phyloP scores from a whole-genome alignment of 768 basidiomycete species.

The Paxillus ammoniavirescens region DNA sequence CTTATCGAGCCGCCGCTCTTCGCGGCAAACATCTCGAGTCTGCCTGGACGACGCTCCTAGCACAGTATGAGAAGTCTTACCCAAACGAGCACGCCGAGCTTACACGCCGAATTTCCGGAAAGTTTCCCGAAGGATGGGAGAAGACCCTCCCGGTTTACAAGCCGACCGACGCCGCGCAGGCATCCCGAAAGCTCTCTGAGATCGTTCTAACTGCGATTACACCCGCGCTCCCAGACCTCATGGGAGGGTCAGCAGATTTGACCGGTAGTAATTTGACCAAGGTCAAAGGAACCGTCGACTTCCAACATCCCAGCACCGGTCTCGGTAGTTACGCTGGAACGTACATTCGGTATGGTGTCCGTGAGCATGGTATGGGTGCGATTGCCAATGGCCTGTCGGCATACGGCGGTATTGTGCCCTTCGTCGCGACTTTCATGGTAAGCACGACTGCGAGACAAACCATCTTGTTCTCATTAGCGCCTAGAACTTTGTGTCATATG shows the following conservation, averaged over 20 bases:
- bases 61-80: slow-evolving; percentile 71
- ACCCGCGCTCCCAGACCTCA: slow-evolving; percentile 75
- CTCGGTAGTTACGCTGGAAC: slow-evolving; percentile 83
- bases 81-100: slow-evolving; percentile 86
- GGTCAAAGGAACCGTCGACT: slow-evolving; percentile 81
- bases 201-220: slow-evolving; percentile 78
- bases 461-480: slow-evolving; percentile 6
- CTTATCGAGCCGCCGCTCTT: slow-evolving; percentile 64
- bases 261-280: slow-evolving; percentile 92
- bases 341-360: slow-evolving; percentile 95
- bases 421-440: slow-evolving; percentile 89
- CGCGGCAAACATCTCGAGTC: slow-evolving; percentile 73
- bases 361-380: slow-evolving; percentile 96
- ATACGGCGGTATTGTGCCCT: slow-evolving; percentile 90
- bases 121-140: slow-evolving; percentile 87
- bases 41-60: slow-evolving; percentile 71
- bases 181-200: slow-evolving; percentile 91
- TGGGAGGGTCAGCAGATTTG: slow-evolving; percentile 89
- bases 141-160: slow-evolving; percentile 82
- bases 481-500: slow-evolving; percentile 92
- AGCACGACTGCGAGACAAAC: slow-evolving; percentile 17
- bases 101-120: slow-evolving; percentile 77
- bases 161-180: slow-evolving; percentile 78
- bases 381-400: slow-evolving; percentile 89
- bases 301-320: slow-evolving; percentile 86